phyloP scores from a whole-genome alignment of 2,329 filamentous ascomycete species.

The Colletotrichum tofieldiae region DNA sequence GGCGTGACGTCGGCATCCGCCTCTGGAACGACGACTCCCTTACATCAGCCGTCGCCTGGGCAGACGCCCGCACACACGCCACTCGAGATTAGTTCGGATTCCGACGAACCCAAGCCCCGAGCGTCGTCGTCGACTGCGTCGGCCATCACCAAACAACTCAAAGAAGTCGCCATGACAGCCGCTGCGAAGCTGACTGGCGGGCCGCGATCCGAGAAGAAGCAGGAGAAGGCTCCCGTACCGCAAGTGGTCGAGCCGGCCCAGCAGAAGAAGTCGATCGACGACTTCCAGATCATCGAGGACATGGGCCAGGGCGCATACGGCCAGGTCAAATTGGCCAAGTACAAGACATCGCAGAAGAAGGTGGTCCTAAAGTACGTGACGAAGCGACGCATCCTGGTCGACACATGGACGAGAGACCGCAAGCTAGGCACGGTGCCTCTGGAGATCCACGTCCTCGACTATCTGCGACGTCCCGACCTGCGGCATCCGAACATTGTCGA shows the following conservation, averaged over 20 bases:
- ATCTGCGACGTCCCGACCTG: conserved; percentile 82
- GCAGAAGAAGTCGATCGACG: conserved; percentile 86
- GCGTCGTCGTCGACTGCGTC: conserved; percentile 60
- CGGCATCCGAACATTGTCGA: conserved; percentile 80
- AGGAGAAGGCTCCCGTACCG: conserved; percentile 54
- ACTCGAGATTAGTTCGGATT: conserved; percentile 70
- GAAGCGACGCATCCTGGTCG: conserved; percentile 94
- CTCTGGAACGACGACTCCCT: conserved; percentile 78
- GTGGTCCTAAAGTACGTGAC: conserved; percentile 98
- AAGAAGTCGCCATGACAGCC: conserved; percentile 69
- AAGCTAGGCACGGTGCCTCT: conserved; percentile 94
- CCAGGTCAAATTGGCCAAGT: conserved; percentile 93
- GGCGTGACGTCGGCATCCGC: conserved; percentile 75
- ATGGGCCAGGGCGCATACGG: conserved; percentile 99
- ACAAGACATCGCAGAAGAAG: conserved; percentile 85
- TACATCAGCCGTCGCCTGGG: conserved; percentile 84
- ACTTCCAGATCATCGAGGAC: conserved; percentile 94
- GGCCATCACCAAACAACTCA: conserved; percentile 70
- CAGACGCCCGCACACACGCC: conserved; percentile 75
- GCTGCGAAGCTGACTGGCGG: conserved; percentile 68
- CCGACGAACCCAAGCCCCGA: conserved; percentile 61
- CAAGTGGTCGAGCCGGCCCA: conserved; percentile 56
- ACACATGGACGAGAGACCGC: conserved; percentile 97
- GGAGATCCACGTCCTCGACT: conserved; percentile 97
- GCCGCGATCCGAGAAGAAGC: conserved; percentile 52